A percentile compares a stretch with the other conserved stretches of the same genome.
These are phyloP conservation scores for Stagonosporopsis rhizophila DNA, from an alignment of 2,329 filamentous ascomycete genomes.

Conservation along the genomic window DNA sequence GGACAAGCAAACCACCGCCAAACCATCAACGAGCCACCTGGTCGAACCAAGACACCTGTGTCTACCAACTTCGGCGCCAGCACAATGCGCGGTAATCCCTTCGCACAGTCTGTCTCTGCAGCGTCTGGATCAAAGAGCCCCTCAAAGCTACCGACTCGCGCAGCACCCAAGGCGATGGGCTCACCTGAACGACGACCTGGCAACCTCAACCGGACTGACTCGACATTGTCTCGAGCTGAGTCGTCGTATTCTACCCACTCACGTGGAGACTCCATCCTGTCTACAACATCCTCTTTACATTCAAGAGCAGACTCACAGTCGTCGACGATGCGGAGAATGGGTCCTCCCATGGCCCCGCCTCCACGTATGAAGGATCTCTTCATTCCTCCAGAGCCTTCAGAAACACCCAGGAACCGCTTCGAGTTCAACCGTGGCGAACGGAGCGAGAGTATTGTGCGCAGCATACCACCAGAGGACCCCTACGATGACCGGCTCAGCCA, in stretches of 20 bases:
- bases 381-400: conserved; percentile 56
- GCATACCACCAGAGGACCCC: conserved; percentile 77
- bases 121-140: conserved; percentile 59
- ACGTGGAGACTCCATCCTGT: conserved; percentile 15
- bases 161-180: conserved; percentile 13
- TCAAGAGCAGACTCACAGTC: conserved; percentile 35
- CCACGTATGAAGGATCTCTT: conserved; percentile 92
- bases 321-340: conserved; percentile 50
- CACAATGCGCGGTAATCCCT: conserved; percentile 42
- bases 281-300: conserved; percentile 22
- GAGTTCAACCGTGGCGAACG: conserved; percentile 54
- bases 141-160: conserved; percentile 72
- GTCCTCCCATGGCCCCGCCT: conserved; percentile 65
- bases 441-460: conserved; percentile 65
- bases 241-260: conserved; percentile 23
- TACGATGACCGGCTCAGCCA: conserved; percentile 65
- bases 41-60: conserved; percentile 53
- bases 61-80: conserved; percentile 45
- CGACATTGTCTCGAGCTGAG: conserved; percentile 11
- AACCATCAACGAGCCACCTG: conserved; percentile 15
- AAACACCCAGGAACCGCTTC: conserved; percentile 55
- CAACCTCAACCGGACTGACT: conserved; percentile 38
- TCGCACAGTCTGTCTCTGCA: conserved; percentile 47
- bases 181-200: conserved; percentile 73
- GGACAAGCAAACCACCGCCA: conserved; percentile 41